Base-by-base conservation (phyloP, 148 eudicot genomes). In the Drosera capensis region DNA sequence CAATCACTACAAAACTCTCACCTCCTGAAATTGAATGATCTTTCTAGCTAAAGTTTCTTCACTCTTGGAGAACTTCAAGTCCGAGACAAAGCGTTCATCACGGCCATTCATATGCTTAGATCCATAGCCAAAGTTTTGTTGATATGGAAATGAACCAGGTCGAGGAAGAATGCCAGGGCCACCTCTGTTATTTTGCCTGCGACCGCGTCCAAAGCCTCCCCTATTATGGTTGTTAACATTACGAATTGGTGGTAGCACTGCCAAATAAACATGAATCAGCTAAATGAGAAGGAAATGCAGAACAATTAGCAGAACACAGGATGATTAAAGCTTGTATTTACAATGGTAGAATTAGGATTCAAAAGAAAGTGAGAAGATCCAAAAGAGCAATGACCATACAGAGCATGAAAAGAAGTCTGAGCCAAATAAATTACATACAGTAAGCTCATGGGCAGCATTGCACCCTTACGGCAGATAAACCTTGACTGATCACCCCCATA, bases 31-130 rank as follows among this genome's bases (percentile, higher is more conserved):
- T 26, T 62, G 56, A 44, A 73, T 62, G 50, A 58, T 54, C 58
- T 71, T 90, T 63, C 97, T 78, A 50, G 95, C 65, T 46, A 90
- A 42, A 14, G 97, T 84, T 70, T 90, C 97, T 66, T 90, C 97
- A 54, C 97, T 84, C 64, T 75, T 90, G 13, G 76, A 58, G 58
- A 90, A 73, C 79, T 78, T 80, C 36, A 78, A 49, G 60, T 90
- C 97, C 49, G 97, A 84, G 51, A 92, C 99, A 68, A 92, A 78
- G 7, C 99, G 95, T 52, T 92, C 99, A 72, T 92, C 99, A 16
- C 76, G 87, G 36, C 45, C 71, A 64, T 66, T 70, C 45, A 51
- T 49, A 54, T 57, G 65, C 63, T 66, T 70, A 13, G 61, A 43
- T 22, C 70, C 70, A 48, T 65, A 81, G 30, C 80, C 78, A 61